Percentiles rank a stretch among this genome's conserved stretches.
phyloP scores from a whole-genome alignment of 2,329 filamentous ascomycete species.

The Penicillium sp. region DNA sequence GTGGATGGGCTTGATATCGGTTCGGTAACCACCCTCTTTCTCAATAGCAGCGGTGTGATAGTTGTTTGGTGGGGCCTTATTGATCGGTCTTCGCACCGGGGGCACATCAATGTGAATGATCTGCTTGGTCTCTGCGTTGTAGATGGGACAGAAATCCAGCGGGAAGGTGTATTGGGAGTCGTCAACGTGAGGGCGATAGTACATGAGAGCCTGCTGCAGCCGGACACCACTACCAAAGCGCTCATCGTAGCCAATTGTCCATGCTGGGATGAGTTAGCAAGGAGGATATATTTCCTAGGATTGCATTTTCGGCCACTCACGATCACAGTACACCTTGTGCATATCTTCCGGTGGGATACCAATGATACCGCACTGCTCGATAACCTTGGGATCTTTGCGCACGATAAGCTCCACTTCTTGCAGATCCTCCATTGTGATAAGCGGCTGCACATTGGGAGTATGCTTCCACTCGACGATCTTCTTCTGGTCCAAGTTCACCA shows the following conservation, averaged over 20 bases:
- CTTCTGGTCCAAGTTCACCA: conserved; percentile 64
- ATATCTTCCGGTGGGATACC: conserved; percentile 79
- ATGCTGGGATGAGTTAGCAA: conserved; percentile 48
- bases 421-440: conserved; percentile 90
- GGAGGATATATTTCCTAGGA: neutral
- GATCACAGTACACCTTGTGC: conserved; percentile 94
- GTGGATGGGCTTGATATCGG: conserved; percentile 76
- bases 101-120: conserved; percentile 83
- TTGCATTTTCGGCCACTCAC: conserved; percentile 39
- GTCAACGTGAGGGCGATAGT: conserved; percentile 80
- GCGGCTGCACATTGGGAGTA: conserved; percentile 71
- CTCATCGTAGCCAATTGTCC: conserved; percentile 93
- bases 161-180: conserved; percentile 88
- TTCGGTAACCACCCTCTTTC: conserved; percentile 68
- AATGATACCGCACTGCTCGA: conserved; percentile 80
- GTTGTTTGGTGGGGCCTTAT: conserved; percentile 66
- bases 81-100: conserved; percentile 67
- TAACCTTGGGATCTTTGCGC: conserved; percentile 75
- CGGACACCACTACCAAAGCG: conserved; percentile 73
- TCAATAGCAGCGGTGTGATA: conserved; percentile 72
- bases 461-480: conserved; percentile 70
- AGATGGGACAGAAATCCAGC: conserved; percentile 91
- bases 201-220: conserved; percentile 91
- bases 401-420: conserved; percentile 70
- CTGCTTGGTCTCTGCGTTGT: conserved; percentile 69